Base-by-base conservation (phyloP, 768 basidiomycete genomes). In the Erythrobasidium yunnanense region DNA sequence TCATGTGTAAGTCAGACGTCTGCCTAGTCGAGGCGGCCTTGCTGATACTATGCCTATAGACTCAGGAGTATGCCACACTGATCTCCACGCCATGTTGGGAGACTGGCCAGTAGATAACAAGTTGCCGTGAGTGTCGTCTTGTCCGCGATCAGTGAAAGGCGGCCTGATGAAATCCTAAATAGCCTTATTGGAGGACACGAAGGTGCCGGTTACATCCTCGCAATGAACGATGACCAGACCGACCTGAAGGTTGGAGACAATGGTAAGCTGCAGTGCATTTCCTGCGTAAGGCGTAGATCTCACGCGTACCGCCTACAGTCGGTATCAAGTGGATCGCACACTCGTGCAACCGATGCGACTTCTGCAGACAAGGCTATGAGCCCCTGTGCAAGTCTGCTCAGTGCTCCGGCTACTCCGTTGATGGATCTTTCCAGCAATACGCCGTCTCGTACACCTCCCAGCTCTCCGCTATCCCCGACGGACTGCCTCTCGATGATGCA, bases 101-200 rank as follows among this genome's bases (percentile, higher is more conserved):
- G 90, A 91, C 73, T 91, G 90, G 90, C 90, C 90, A 0, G 65
- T 87, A 8, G 75, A 80, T n/a, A 79, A 83, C 33, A 81, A 79
- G 56, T 79, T 79, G 0, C 86, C 52, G 51, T 56, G 35, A 7
- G 51, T 57, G 58, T 25, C 15, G 34, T 15, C 6, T 4, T 47
- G 3, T 38, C 29, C 5, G 33, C 3, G 18, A 29, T 8, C 15
- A 5, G 46, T n/a, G 18, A 20, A 32, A 6, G n/a, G n/a, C n/a
- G n/a, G n/a, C n/a, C n/a, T n/a, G n/a, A n/a, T n/a, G n/a, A n/a
- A n/a, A n/a, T n/a, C n/a, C n/a, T n/a, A n/a, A n/a, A 46, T 25
- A 58, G 56, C 0, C 81, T 88, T 52, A 82, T 89, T 65, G 87
- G 87, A 17, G 87, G 90, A 0, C 89, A 90, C 73, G 86, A 90